Base-by-base conservation (phyloP, 495 filamentous ascomycete species). In the Jackrogersella multiformis region DNA sequence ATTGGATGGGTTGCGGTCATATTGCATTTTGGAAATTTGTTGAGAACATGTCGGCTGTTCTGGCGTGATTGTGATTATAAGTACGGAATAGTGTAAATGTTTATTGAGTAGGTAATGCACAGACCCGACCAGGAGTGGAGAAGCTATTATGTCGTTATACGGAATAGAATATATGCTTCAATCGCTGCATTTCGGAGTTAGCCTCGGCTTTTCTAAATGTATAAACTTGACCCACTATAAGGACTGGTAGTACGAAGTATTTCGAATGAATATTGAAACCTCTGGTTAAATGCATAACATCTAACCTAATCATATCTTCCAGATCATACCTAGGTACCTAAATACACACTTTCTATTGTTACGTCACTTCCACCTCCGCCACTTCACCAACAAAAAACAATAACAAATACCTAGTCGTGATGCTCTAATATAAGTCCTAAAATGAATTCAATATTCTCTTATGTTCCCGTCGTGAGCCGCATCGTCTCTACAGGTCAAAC, bases 361-460 rank as follows among this genome's bases (percentile, higher is more conserved):
- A 51, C 55, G 55, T 70, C 66, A 56, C 36, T 41, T 62, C 51
- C 54, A 48, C 48, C 32, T 53, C 42, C 63, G 39, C 36, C 57
- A 45, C 55, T 49, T 38, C 46, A 34, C 35, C 21, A 23, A 52
- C 18, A 23, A 35, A 39, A 15, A 24, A 18, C 45, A 13, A 38
- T 30, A 56, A 13, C 36, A 2, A 41, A 53, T 32, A 13, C n/a
- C 56, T 28, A 21, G n/a, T n/a, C n/a, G n/a, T 53, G 18, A 61
- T 55, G 16, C 18, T 57, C 36, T 56, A 46, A 55, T 68, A 48
- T 48, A 7, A 70, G 38, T 6, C 5, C 18, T 20, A 75, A 72
- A 36, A 82, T 81, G 73, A 67, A 79, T 21, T 79, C 78, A 5
- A 65, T 85, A 42, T 76, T 86, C 53, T 81, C 82, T 3, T 80